Conservation (phyloP, 139 green algal genomes). For the Coelastrella sp. region DNA sequence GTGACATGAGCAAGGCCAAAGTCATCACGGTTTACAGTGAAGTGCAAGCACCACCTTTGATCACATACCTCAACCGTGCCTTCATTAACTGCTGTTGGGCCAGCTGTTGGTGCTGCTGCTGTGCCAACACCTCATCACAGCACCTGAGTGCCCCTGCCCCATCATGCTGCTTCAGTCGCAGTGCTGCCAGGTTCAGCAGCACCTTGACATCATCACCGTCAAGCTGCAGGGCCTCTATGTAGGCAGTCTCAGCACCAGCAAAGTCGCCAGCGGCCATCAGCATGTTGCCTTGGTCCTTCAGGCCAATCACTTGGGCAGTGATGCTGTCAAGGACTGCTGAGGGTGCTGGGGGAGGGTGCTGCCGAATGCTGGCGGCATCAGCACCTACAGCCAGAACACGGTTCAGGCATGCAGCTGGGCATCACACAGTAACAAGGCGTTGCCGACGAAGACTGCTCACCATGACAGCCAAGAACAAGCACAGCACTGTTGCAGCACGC, state of each 20-base stretch:
- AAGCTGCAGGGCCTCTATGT: slow-evolving; percentile 31
- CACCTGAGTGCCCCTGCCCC: background rate
- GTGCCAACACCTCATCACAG: slow-evolving; percentile 17
- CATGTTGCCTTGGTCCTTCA: slow-evolving; percentile 16
- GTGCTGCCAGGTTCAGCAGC: slow-evolving; percentile 27
- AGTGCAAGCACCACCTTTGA: too few species aligned
- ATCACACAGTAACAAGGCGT: too few species aligned
- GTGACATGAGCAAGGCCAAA: background rate
- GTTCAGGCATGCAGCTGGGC: too few species aligned
- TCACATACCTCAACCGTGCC: background rate
- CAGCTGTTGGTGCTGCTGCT: background rate
- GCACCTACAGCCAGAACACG: too few species aligned
- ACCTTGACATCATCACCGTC: slow-evolving; percentile 34
- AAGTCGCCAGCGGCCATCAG: background rate
- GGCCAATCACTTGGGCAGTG: background rate
- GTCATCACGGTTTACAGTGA: too few species aligned
- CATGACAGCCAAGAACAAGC: too few species aligned
- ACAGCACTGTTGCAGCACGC: too few species aligned
- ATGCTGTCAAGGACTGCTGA: background rate
- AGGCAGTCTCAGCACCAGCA: slow-evolving; percentile 14
- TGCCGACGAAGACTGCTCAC: too few species aligned
- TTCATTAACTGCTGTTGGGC: background rate
- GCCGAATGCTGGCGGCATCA: too few species aligned
- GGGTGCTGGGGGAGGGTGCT: background rate
- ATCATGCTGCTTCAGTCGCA: slow-evolving; percentile 7